A percentile compares a stretch with the other conserved stretches of the same genome.
Evolutionary conservation across 305 asterid species (phyloP).

Genomic region (Nicotiana rustica): DNA sequence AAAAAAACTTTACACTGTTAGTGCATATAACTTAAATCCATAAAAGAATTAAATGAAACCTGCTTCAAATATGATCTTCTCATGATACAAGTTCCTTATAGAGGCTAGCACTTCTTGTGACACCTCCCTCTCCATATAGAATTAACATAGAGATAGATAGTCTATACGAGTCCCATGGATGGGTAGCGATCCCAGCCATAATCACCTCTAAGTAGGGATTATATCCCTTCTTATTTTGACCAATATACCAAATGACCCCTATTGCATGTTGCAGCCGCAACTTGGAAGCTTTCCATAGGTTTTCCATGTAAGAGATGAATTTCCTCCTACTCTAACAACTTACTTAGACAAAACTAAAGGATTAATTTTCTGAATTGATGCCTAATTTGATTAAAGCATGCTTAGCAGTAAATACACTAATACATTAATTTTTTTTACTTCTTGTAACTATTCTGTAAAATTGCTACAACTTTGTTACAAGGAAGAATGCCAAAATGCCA

Average conservation of each 20-base stretch:
- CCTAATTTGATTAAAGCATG: neutral
- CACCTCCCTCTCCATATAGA: neutral
- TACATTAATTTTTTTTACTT: neutral
- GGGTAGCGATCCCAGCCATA: neutral
- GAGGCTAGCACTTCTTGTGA: neutral
- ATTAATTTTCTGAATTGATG: neutral
- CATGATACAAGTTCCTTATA: conserved; percentile 1
- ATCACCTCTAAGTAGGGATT: conserved; percentile 14
- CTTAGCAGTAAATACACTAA: neutral
- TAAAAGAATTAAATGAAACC: neutral
- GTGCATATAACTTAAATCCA: conserved; percentile 14
- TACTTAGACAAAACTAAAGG: neutral
- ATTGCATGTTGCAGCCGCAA: conserved; percentile 25
- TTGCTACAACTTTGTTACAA: neutral
- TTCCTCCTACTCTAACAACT: neutral
- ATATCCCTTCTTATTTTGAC: neutral
- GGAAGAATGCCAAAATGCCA: neutral
- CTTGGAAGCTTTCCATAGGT: neutral
- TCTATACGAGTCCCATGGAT: neutral
- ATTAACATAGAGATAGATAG: neutral
- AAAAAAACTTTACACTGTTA: neutral
- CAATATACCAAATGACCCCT: neutral
- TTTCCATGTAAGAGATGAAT: neutral
- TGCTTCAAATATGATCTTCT: conserved; percentile 5
- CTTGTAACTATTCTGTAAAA: neutral